Evolutionary conservation across 768 basidiomycete genomes (phyloP), one percentile per base, ranked within the genome.

Genomic region (Tubosaeta sp.): DNA sequence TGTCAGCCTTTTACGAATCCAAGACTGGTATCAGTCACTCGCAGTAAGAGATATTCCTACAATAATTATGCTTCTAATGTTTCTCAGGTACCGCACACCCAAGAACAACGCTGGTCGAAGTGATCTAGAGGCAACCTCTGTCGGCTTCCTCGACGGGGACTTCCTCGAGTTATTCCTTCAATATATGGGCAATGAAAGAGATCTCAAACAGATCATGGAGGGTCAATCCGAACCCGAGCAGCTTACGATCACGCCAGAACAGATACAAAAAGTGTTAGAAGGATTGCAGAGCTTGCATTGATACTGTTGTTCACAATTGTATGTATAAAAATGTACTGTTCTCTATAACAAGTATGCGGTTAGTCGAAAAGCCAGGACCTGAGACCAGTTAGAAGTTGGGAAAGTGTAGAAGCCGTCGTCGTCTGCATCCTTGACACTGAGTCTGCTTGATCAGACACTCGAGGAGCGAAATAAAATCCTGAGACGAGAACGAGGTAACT

Each of bases 391-490:
- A 66, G 29, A 50, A 55, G 38, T n/a, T 32, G 55, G 19, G 43
- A 48, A 31, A 39, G 19, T 17, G 50, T 35, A 22, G 43, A 39
- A 39, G 55, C 16, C 9, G 53, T 50, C 6, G 56, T 37, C 17
- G 51, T 47, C 17, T 51, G 41, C 32, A 44, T 22, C 27, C 38
- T 44, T 8, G 56, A 8, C 13, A 26, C 27, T 25, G 63, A 33
- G 14, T 56, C 64, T 25, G 53, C 58, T 39, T 51, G 48, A 14
- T 67, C 64, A n/a, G 60, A 57, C 12, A 57, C 48, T 26, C 67
- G 66, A 12, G 91, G 90, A 2, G 91, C 95, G 60, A 84, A 95
- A 75, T 86, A 97, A 75, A 98, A 99, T 19, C 97, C 97, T 29
- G 91, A 81, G 33, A 81, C 70, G 32, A 99, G 83, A 43, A 97